A percentile compares a stretch with the other conserved stretches of the same genome.
phyloP scores from a whole-genome alignment of 129 eudicot species.

The Solidago caesia region DNA sequence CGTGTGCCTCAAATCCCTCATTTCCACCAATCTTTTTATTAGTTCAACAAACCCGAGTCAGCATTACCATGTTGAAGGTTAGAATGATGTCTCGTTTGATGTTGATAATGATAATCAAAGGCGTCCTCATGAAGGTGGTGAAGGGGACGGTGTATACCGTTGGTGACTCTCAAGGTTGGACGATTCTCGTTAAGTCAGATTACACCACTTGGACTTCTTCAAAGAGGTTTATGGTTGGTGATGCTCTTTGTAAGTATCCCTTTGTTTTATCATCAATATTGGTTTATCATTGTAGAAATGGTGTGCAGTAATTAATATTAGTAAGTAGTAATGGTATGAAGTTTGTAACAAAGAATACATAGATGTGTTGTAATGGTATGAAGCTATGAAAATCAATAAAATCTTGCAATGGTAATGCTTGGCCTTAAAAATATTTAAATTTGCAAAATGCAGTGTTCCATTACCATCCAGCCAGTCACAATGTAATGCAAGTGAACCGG shows the following conservation, averaged over 20 bases:
- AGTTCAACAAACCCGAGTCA: background rate
- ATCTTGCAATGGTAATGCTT: background rate
- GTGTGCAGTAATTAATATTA: too few relatives aligned
- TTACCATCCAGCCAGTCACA: constrained; percentile 35
- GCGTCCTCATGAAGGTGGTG: constrained; percentile 20
- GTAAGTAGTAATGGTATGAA: too few relatives aligned
- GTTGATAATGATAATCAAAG: constrained; percentile 6
- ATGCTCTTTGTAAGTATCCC: constrained; percentile 38
- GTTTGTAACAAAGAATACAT: too few relatives aligned
- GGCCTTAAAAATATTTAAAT: background rate
- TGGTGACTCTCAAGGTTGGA: constrained; percentile 64
- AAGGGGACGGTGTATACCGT: constrained; percentile 46
- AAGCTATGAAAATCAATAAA: background rate
- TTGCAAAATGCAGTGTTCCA: constrained; percentile 33
- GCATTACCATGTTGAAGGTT: constrained; percentile 1
- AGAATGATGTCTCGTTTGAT: constrained; percentile 17
- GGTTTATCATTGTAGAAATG: background rate
- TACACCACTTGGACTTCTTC: constrained; percentile 51
- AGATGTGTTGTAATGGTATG: too few relatives aligned
- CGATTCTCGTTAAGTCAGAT: constrained; percentile 27
- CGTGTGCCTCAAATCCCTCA: constrained; percentile 14
- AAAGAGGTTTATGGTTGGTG: constrained; percentile 53
- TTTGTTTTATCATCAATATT: background rate
- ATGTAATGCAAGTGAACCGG: constrained; percentile 46
- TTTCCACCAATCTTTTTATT: constrained; percentile 9